These are phyloP conservation scores for Globisporangium sylvaticum DNA, from an alignment of 352 stramenopile genomes.

Conservation along the genomic window DNA sequence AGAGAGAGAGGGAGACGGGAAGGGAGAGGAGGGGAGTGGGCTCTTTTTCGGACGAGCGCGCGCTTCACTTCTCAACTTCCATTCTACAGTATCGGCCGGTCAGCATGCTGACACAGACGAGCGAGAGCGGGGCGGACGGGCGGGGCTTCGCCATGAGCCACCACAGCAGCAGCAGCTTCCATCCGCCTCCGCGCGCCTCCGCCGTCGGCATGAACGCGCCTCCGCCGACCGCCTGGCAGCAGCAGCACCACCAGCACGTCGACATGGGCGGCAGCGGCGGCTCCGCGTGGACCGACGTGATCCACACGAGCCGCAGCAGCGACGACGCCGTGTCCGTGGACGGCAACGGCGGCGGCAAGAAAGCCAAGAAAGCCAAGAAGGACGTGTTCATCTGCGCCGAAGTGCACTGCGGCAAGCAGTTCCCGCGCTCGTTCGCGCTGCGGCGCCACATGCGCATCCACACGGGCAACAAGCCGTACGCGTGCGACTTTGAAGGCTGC, in stretches of 20 bases:
- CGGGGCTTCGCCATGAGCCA: background rate
- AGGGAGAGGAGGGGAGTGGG: slow-evolving; percentile 5
- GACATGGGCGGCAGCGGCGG: slow-evolving; percentile 2
- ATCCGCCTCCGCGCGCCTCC: background rate
- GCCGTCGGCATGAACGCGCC: background rate
- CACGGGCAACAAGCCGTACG: slow-evolving; percentile 80
- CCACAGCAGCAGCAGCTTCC: background rate
- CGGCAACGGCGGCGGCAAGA: slow-evolving; percentile 6
- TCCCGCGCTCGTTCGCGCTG: slow-evolving; percentile 80
- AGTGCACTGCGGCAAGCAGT: slow-evolving; percentile 80
- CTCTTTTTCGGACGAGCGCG: background rate
- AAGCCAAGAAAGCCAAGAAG: slow-evolving; percentile 49
- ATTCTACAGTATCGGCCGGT: slow-evolving; percentile 1
- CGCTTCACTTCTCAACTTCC: slow-evolving; percentile 4
- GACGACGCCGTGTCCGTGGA: background rate
- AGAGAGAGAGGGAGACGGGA: background rate
- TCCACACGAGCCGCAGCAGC: background rate
- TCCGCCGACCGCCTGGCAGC: background rate
- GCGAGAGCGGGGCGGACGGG: background rate
- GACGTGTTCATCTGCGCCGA: slow-evolving; percentile 70
- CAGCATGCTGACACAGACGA: slow-evolving; percentile 8
- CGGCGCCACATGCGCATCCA: slow-evolving; percentile 83
- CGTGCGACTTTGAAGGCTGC: slow-evolving; percentile 73
- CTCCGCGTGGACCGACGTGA: slow-evolving; percentile 2
- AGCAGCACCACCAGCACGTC: slow-evolving; percentile 5